Base-by-base conservation (phyloP, 768 basidiomycete species). In the Punctularia strigosozonata region DNA sequence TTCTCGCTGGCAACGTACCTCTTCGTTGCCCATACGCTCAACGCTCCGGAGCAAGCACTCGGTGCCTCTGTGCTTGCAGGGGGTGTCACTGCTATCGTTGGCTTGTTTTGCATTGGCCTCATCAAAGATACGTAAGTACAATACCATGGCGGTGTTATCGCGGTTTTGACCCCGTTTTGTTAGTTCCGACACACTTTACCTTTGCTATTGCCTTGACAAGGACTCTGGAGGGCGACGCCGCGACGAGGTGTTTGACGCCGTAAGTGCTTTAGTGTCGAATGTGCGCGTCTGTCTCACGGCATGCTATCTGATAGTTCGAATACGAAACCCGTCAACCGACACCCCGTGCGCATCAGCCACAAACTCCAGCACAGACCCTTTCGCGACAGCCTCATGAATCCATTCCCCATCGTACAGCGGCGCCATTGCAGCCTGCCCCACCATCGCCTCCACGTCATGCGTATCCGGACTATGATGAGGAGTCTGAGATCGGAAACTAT, bases 1-100 rank as follows among this genome's bases (percentile, higher is more conserved):
- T 84, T 87, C 45, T 79, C 87, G 12, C 63, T 92, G 21, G 61
- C 73, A 25, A 84, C 88, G 4, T 95, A 94, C 56, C 58, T 97
- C 15, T 86, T 92, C 47, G 84, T 89, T n/a, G 82, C 87, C 2
- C 85, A 88, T 57, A 80, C 82, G 0, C 59, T 89, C 17, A 54
- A 57, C 14, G 75, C 77, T 19, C 85, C 87, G 1, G 56, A 77
- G 33, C 71, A 82, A 48, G 86, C 88, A 0, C 64, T 90, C 6
- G 68, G 77, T 10, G 82, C 84, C 17, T 76, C 83, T 1, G 47
- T 92, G 13, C 62, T 92, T 3, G 82, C 81, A 18, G 89, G 80
- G 3, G 77, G 73, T 7, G 75, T 87, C 14, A 86, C 86, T 0
- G 84, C 81, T 4, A 63, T 91, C 17, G 85, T 89, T 23, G 81